A percentile compares a stretch with the other conserved stretches of the same genome.
Evolutionary conservation across 345 rosid genomes (phyloP).

Genomic region (Cardiospermum halicacabum): DNA sequence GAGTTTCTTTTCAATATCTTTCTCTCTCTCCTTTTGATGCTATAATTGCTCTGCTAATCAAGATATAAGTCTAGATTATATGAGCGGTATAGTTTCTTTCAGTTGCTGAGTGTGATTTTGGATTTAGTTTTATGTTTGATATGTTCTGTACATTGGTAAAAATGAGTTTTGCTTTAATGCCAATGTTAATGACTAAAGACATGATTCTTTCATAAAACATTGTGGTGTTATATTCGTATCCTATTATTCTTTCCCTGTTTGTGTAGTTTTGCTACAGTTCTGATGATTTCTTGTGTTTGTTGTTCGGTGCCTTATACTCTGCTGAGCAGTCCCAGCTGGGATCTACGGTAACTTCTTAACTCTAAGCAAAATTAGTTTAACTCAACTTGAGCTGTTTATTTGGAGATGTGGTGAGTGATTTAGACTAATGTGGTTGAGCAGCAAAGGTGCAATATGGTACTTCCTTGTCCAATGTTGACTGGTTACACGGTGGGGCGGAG

Average conservation of each 20-base stretch:
- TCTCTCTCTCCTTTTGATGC: background rate
- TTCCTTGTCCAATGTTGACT: conserved; percentile 93
- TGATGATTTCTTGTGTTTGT: conserved; percentile 20
- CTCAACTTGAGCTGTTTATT: background rate
- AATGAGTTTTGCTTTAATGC: background rate
- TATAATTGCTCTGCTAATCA: background rate
- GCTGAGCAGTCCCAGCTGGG: conserved; percentile 80
- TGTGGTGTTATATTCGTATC: background rate
- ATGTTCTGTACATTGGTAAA: too few relatives aligned
- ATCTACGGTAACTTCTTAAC: conserved; percentile 62
- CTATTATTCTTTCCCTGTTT: background rate
- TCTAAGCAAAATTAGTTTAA: conserved; percentile 6
- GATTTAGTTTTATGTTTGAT: background rate
- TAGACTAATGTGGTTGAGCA: conserved; percentile 23
- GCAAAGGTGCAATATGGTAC: conserved; percentile 88
- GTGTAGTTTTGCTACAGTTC: conserved; percentile 17
- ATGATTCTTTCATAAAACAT: background rate
- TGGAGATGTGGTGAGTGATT: conserved; percentile 1
- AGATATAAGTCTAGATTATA: too few relatives aligned
- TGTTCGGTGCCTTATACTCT: conserved; percentile 17
- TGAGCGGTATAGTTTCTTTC: background rate
- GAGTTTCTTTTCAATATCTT: conserved; percentile 26
- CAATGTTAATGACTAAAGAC: background rate
- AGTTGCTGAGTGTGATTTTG: background rate
- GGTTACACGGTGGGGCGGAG: conserved; percentile 96